Percentiles rank a stretch among this genome's conserved stretches.
These are phyloP conservation scores for Xylariaceae sp. DNA, from an alignment of 2,329 filamentous ascomycete species.

Conservation along the genomic window DNA sequence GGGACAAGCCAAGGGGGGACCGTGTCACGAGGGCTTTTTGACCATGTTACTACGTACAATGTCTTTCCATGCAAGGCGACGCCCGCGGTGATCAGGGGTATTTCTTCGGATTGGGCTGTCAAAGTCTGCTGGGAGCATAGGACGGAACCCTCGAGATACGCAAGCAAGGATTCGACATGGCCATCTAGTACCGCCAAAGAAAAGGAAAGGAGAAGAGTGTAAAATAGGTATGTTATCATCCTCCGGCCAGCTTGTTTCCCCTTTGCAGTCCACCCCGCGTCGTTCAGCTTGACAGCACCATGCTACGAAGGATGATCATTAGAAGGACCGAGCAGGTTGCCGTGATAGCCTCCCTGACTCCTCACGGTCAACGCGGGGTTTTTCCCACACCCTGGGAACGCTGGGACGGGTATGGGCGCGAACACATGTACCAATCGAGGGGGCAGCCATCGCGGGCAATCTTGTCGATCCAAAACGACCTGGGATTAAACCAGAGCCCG, in stretches of 20 bases:
- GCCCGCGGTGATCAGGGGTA: conserved; percentile 24
- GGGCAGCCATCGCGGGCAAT: conserved; percentile 20
- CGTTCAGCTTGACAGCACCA: background rate
- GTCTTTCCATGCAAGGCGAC: conserved; percentile 22
- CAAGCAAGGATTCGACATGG: background rate
- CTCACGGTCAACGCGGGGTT: conserved; percentile 3
- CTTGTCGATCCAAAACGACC: conserved; percentile 27
- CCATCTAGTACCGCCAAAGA: background rate
- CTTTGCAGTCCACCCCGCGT: background rate
- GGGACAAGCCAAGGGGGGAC: conserved; percentile 25
- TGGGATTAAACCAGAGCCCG: conserved; percentile 20
- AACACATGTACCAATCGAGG: conserved; percentile 13
- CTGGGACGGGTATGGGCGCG: conserved; percentile 9
- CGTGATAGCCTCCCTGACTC: conserved; percentile 9
- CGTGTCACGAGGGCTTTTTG: conserved; percentile 32
- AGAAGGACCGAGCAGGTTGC: conserved; percentile 8
- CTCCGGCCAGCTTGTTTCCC: background rate
- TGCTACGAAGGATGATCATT: background rate
- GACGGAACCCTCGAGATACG: background rate
- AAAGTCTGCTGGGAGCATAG: conserved; percentile 7
- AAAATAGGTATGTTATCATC: background rate
- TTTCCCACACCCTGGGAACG: conserved; percentile 10
- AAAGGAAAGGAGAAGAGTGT: conserved; percentile 2
- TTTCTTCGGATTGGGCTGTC: conserved; percentile 12
- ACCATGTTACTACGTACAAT: conserved; percentile 21